phyloP scores from a whole-genome alignment of 345 rosid genomes.

The Euphorbia lathyris region DNA sequence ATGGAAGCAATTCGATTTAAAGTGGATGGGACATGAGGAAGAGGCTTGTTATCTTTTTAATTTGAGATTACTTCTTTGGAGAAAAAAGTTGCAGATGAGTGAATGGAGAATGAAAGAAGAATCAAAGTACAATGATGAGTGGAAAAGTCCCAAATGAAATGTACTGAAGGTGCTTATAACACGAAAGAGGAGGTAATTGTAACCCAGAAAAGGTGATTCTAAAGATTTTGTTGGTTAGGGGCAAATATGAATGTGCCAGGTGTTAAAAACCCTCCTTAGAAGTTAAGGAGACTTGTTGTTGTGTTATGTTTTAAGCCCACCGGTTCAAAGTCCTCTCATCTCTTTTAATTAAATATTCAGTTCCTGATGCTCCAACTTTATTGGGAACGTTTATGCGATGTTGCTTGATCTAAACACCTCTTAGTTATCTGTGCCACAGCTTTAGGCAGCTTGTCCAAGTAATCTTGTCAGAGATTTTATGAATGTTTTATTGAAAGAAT shows the following conservation, averaged over 20 bases:
- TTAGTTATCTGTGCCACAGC: neutral
- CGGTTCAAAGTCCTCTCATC: neutral
- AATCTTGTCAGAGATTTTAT: neutral
- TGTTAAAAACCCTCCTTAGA: neutral
- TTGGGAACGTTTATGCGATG: neutral
- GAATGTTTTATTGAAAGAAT: neutral
- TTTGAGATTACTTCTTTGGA: neutral
- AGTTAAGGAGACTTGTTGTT: neutral
- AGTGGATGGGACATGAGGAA: no score
- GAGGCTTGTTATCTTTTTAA: neutral
- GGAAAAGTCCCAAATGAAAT: neutral
- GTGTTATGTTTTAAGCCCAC: neutral
- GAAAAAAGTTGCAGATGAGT: neutral
- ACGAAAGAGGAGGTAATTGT: neutral
- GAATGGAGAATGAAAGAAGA: neutral
- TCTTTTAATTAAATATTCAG: neutral
- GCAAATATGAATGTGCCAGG: neutral
- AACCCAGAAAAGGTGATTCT: neutral
- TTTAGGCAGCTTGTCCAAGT: neutral
- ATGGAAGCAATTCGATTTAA: neutral
- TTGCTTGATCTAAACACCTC: slow-evolving; percentile 8
- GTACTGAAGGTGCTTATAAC: neutral
- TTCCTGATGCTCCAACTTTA: neutral
- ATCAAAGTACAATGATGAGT: neutral
- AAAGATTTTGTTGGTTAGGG: neutral